These are phyloP conservation scores for Dalbergia cochinchinensis DNA, from an alignment of 306 rosid genomes.

Conservation along the genomic window DNA sequence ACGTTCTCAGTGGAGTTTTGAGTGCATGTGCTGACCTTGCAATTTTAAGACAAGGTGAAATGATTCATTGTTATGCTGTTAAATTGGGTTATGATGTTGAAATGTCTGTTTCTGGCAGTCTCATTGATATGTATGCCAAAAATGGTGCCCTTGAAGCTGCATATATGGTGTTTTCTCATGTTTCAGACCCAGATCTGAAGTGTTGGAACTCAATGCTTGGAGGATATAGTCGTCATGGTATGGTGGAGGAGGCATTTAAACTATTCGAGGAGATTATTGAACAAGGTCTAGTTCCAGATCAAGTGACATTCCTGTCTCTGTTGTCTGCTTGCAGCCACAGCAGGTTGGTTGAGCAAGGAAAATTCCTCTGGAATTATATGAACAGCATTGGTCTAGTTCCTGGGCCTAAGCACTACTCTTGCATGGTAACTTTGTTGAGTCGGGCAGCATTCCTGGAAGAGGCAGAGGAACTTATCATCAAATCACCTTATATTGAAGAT, in stretches of 20 bases:
- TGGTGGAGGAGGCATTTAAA: constrained; percentile 68
- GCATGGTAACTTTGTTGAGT: constrained; percentile 83
- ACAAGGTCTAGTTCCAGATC: constrained; percentile 69
- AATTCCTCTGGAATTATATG: constrained; percentile 73
- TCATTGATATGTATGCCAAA: constrained; percentile 87
- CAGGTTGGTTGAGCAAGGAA: constrained; percentile 65
- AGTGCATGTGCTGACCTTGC: constrained; percentile 82
- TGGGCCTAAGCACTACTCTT: constrained; percentile 84
- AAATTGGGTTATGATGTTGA: constrained; percentile 72
- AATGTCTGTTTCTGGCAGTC: constrained; percentile 81
- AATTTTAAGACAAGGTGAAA: constrained; percentile 80
- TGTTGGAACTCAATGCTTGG: constrained; percentile 95
- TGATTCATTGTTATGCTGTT: constrained; percentile 70
- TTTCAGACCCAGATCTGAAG: constrained; percentile 70
- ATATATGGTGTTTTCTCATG: constrained; percentile 61
- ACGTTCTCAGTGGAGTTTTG: constrained; percentile 76
- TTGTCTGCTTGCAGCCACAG: constrained; percentile 83
- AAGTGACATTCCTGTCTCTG: constrained; percentile 77
- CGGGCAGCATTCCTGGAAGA: constrained; percentile 73
- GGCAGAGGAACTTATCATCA: constrained; percentile 67
- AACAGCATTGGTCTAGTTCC: constrained; percentile 61
- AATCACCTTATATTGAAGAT: constrained; percentile 66
- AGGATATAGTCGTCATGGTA: constrained; percentile 89
- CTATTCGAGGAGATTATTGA: constrained; percentile 60
- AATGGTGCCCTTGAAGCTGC: constrained; percentile 75